Evolutionary conservation across 257 asterid genomes (phyloP).

Genomic region (Parsonsia alboflavescens): DNA sequence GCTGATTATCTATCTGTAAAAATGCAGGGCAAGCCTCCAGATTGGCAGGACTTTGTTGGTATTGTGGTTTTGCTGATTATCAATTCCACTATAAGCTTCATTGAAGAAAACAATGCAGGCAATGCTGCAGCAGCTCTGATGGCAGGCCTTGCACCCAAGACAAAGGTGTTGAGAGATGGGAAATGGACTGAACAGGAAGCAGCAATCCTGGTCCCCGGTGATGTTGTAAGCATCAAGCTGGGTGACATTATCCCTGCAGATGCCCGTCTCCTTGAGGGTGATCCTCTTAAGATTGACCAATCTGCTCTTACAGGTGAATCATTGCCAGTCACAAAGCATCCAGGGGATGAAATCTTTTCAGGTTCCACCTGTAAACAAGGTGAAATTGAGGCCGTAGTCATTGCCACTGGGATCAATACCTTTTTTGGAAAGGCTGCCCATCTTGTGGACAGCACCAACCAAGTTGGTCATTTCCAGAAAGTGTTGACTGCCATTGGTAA

Average conservation of each 20-base stretch:
- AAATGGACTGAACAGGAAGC: conserved; percentile 70
- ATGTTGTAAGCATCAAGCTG: conserved; percentile 54
- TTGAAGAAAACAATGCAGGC: conserved; percentile 74
- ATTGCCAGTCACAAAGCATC: conserved; percentile 45
- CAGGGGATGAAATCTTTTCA: conserved; percentile 44
- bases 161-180: conserved; percentile 64
- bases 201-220: conserved; percentile 66
- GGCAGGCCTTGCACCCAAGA: conserved; percentile 75
- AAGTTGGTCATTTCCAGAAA: conserved; percentile 52
- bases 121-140: conserved; percentile 75
- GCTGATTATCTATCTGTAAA: neutral
- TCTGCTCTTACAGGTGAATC: conserved; percentile 58
- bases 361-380: conserved; percentile 63
- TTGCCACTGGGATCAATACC: conserved; percentile 55
- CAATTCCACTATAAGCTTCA: conserved; percentile 63
- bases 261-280: conserved; percentile 69
- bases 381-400: conserved; percentile 54
- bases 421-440: conserved; percentile 62
- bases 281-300: conserved; percentile 72
- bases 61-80: conserved; percentile 44
- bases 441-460: conserved; percentile 51
- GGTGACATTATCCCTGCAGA: conserved; percentile 86
- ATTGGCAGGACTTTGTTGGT: conserved; percentile 59
- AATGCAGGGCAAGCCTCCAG: conserved; percentile 41
- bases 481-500: conserved; percentile 80